Evolutionary conservation across 768 basidiomycete genomes (phyloP), one percentile per base, ranked within the genome.

Genomic region (Leccinum disarticulatum): DNA sequence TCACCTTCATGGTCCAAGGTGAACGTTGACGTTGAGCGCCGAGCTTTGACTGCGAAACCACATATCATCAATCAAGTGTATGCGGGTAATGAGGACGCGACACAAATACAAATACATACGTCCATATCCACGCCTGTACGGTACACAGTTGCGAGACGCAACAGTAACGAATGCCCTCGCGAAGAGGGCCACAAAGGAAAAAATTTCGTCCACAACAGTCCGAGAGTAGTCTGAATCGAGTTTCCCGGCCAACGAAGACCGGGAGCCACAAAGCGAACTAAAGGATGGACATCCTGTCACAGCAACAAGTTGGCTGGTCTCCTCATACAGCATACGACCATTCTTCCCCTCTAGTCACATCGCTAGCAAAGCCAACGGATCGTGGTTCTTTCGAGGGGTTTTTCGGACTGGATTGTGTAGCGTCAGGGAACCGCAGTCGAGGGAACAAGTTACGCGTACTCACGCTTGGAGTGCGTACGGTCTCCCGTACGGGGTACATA

Each of bases 191-290:
- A 3, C 6, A 2, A 6, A 22, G 8, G 22, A 3, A 15, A 25
- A 19, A 46, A 56, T 28, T 58, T 6, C 38, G 47, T 31, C 41
- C 60, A 62, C 17, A 52, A 70, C 68, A 73, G 65, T 27, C 61
- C 60, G 30, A 73, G 67, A 73, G 60, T 74, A 74, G 73, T 73
- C 73, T 72, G 74, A 75, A 65, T 74, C 68, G 68, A 73, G 73
- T 76, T 70, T 61, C 62, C 35, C 56, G 15, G 46, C 28, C 52
- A 52, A 55, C 53, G 8, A 55, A 31, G 46, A 57, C 53, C 53
- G 22, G 55, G 71, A 59, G 65, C 71, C 62, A 62, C 69, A 27
- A 73, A 74, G 69, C 56, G 64, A 71, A 74, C 71, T 63, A 28
- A 73, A 69, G 68, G 59, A 59, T 63, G 58, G 48, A 46, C 15